Evolutionary conservation across 495 filamentous ascomycete genomes (phyloP).

Genomic region (Pseudoneurospora amorphoporcata): DNA sequence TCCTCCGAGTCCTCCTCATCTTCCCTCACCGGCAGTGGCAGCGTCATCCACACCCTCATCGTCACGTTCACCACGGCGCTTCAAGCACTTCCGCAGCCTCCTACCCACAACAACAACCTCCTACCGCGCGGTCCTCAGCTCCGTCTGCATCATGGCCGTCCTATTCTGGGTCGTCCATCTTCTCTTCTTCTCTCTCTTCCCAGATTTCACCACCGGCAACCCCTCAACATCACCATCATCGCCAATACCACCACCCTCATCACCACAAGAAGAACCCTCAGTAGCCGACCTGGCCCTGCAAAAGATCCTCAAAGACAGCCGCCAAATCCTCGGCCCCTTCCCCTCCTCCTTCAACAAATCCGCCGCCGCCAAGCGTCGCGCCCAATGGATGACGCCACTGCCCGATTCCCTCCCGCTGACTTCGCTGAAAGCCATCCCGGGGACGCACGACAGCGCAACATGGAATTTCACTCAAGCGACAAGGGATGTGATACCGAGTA

Average conservation of each 20-base stretch:
- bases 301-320: constrained; percentile 32
- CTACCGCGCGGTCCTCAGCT: background rate
- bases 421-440: constrained; percentile 40
- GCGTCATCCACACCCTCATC: background rate
- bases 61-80: background rate
- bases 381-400: constrained; percentile 38
- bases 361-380: background rate
- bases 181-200: background rate
- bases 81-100: background rate
- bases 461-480: constrained; percentile 44
- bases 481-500: constrained; percentile 25
- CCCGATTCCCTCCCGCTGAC: constrained; percentile 33
- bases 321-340: constrained; percentile 34
- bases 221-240: background rate
- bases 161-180: background rate
- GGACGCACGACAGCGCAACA: constrained; percentile 43
- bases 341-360: constrained; percentile 10
- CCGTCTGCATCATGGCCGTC: background rate
- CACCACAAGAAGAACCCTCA: background rate
- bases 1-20: background rate
- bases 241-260: background rate
- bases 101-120: background rate
- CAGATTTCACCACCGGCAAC: background rate
- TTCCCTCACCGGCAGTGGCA: background rate
- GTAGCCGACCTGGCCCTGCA: constrained; percentile 29